Base-by-base conservation (phyloP, 2,329 filamentous ascomycete genomes). In the Capronia americana region DNA sequence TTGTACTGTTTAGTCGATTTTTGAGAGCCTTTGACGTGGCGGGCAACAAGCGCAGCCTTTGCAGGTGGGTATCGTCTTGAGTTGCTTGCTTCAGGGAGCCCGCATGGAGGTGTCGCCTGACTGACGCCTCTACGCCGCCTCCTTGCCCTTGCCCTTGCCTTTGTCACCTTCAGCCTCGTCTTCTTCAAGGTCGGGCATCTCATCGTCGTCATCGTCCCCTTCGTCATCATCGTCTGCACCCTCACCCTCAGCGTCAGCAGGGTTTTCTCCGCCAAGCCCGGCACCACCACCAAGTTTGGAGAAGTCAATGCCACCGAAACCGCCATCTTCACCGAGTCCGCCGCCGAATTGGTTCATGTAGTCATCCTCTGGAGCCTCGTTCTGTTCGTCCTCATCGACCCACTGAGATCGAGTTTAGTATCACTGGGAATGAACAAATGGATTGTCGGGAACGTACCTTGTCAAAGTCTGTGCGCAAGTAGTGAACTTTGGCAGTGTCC, bases 351-450 rank as follows among this genome's bases (percentile, higher is more conserved):
- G 78, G 74, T 78, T 80, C 63, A 78, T 77, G 67, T 80, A 79
- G 79, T 97, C 93, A 64, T 96, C 93, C 71, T 96, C 92, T 57
- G 87, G 84, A 67, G 87, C 90, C 81, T 92, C 93, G 77, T 98
- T 91, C 84, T 99, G 95, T 87, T 99, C 95, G 78, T 99, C 93
- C 87, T 97, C 92, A 74, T 97, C 93, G 75, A 97, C 92, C 93
- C 93, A 97, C 87, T 89, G 32, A 44, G 20, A 24, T 20, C 57
- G 50, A 63, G 59, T 12, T 65, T 51, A 64, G 58, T 28, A 28
- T 38, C 11, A 14, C 10, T 14, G n/a, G 20, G n/a, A 14, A 8
- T 34, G 26, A 28, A 10, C 10, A 38, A 57, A 26, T 44, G 20
- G 46, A 53, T 46, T 61, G 53, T 41, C 26, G 34, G 20, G 24